Evolutionary conservation across 1,284 basidiomycete species (phyloP).

Genomic region (Erythrobasidium hasegawianum): DNA sequence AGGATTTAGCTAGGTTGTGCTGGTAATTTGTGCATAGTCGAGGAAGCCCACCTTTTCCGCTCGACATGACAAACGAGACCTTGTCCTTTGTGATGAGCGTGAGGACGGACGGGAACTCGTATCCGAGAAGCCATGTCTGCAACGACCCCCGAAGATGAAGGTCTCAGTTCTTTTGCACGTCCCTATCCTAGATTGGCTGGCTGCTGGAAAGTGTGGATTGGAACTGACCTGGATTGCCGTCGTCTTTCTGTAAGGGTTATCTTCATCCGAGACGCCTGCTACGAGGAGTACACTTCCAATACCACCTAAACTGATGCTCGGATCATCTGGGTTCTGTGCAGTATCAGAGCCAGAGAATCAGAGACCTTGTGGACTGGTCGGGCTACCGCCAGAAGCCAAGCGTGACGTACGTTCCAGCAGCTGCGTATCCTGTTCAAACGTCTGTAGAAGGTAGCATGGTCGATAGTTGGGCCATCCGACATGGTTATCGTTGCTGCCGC

Average conservation of each 20-base stretch:
- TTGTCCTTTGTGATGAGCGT: constrained; percentile 71
- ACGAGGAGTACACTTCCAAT: constrained; percentile 51
- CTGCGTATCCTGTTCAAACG: constrained; percentile 28
- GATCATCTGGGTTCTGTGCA: constrained; percentile 26
- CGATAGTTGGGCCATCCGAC: constrained; percentile 27
- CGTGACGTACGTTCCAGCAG: constrained; percentile 20
- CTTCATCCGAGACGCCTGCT: constrained; percentile 76
- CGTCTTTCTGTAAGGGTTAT: constrained; percentile 80
- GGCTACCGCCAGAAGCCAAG: background rate
- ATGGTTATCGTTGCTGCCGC: constrained; percentile 2
- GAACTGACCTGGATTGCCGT: constrained; percentile 75
- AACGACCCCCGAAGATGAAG: background rate
- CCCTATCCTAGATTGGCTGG: no score
- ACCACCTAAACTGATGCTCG: constrained; percentile 15
- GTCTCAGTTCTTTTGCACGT: no score
- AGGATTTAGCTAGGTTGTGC: background rate
- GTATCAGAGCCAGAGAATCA: background rate
- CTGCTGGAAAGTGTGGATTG: no score
- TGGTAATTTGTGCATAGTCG: background rate
- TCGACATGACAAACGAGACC: constrained; percentile 76
- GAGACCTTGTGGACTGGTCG: background rate
- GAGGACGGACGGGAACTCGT: constrained; percentile 92
- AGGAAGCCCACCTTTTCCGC: constrained; percentile 69
- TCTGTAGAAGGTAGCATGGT: constrained; percentile 23
- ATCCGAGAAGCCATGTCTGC: constrained; percentile 91